Evolutionary conservation across 106 monocot genomes (phyloP).

Genomic region (Cymbidium sinense): DNA sequence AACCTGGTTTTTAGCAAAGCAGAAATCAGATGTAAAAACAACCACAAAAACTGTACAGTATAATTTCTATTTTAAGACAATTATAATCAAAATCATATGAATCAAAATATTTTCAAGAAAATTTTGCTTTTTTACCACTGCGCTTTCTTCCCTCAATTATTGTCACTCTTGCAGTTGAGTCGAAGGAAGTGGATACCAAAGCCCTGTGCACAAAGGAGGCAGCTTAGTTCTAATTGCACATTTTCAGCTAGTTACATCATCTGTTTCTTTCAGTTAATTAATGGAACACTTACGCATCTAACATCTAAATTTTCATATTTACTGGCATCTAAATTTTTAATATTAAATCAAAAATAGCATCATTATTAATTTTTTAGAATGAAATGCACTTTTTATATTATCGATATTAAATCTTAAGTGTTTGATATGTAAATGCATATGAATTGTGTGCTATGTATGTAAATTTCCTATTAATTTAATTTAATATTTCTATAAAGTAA

Average conservation of each 20-base stretch:
- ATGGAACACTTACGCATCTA: too few species aligned
- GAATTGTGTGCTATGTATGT: too few species aligned
- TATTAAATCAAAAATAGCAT: too few species aligned
- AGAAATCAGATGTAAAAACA: neutral
- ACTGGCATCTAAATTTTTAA: too few species aligned
- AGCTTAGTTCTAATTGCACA: neutral
- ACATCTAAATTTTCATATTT: too few species aligned
- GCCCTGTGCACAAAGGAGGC: conserved; percentile 24
- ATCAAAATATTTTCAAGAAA: neutral
- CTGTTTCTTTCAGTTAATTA: neutral
- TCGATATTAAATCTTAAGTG: too few species aligned
- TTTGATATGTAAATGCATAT: too few species aligned
- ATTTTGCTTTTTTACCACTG: conserved; percentile 25
- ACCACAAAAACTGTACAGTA: too few species aligned
- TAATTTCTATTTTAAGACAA: neutral
- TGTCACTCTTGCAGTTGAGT: conserved; percentile 61
- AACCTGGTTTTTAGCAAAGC: conserved; percentile 29
- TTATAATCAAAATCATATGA: neutral
- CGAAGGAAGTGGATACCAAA: conserved; percentile 76
- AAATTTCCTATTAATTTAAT: too few species aligned
- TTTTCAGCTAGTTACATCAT: neutral
- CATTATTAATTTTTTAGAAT: too few species aligned
- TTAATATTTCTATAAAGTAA: neutral
- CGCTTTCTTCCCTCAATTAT: conserved; percentile 28
- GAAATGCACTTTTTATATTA: too few species aligned